These are phyloP conservation scores for Nicotiana obtusifolia DNA, from an alignment of 257 asterid genomes.

Conservation along the genomic window DNA sequence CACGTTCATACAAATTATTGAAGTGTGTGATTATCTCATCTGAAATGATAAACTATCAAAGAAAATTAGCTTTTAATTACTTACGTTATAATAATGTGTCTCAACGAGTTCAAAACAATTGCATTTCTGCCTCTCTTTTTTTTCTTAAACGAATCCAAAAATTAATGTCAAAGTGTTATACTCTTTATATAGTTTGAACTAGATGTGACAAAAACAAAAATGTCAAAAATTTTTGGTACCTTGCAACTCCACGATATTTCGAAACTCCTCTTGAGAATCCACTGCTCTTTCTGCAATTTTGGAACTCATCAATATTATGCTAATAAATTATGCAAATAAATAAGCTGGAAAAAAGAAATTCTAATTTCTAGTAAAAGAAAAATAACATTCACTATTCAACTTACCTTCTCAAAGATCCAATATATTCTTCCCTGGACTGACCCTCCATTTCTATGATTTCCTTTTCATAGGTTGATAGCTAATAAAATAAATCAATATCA, in stretches of 20 bases:
- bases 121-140: too few species aligned
- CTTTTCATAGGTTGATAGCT: slow-evolving; percentile 58
- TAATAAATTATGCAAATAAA: neutral
- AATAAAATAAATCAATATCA: slow-evolving; percentile 4
- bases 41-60: too few species aligned
- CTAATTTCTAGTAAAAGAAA: neutral
- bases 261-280: slow-evolving; percentile 90
- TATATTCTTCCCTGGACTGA: slow-evolving; percentile 80
- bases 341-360: neutral
- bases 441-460: slow-evolving; percentile 62
- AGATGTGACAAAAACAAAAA: too few species aligned
- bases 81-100: too few species aligned
- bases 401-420: slow-evolving; percentile 77
- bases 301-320: neutral
- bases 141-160: too few species aligned
- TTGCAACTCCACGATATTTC: slow-evolving; percentile 84
- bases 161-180: too few species aligned
- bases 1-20: too few species aligned
- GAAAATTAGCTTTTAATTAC: too few species aligned
- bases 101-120: too few species aligned
- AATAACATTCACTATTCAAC: neutral
- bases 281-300: slow-evolving; percentile 64
- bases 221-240: slow-evolving; percentile 25
- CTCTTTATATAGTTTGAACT: too few species aligned
- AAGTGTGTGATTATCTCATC: too few species aligned